Conservation (phyloP, 805 yeast species). For the Kazachstania africana region DNA sequence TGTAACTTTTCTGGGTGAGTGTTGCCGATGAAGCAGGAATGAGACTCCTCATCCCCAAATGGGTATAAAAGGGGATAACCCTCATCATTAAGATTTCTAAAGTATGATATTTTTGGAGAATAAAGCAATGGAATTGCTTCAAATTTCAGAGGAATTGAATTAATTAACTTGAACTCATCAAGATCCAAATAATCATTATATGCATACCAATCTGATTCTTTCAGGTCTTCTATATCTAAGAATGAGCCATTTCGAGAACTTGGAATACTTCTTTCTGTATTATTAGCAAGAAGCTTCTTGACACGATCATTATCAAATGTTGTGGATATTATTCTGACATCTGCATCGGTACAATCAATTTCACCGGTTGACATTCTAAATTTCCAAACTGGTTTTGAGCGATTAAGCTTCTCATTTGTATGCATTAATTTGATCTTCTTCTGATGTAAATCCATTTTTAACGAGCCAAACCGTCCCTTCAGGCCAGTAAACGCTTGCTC, state of each 20-base stretch:
- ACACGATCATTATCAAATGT: conserved; percentile 37
- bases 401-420: conserved; percentile 34
- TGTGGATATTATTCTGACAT: conserved; percentile 55
- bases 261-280: background rate
- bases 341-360: conserved; percentile 56
- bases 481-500: conserved; percentile 46
- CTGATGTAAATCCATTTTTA: conserved; percentile 55
- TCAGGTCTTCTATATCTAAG: conserved; percentile 3
- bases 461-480: conserved; percentile 40
- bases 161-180: conserved; percentile 35
- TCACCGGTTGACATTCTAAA: conserved; percentile 58
- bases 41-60: conserved; percentile 47
- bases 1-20: conserved; percentile 48
- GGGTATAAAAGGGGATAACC: conserved; percentile 37
- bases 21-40: conserved; percentile 40
- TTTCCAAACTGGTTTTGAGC: conserved; percentile 34
- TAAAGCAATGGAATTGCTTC: conserved; percentile 35
- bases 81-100: conserved; percentile 39
- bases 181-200: conserved; percentile 65
- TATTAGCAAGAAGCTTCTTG: background rate
- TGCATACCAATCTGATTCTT: conserved; percentile 50
- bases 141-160: conserved; percentile 30
- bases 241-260: background rate
- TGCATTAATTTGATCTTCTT: conserved; percentile 31
- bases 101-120: conserved; percentile 51